Evolutionary conservation across 1,284 basidiomycete genomes (phyloP).

Genomic region (Boletus smithii): DNA sequence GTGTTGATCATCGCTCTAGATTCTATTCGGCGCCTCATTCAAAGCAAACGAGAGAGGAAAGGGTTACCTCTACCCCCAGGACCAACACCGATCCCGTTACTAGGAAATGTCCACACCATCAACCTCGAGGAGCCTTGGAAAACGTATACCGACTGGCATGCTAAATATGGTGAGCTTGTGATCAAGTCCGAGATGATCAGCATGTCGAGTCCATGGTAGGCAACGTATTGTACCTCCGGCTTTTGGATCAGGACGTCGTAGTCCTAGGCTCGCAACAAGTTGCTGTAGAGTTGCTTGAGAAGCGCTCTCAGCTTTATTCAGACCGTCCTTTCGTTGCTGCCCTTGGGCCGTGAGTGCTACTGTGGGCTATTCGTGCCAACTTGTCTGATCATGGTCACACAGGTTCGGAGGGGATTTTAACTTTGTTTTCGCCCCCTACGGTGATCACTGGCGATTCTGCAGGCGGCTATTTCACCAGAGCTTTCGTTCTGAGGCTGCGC

Average conservation of each 20-base stretch:
- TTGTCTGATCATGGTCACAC: too few species aligned
- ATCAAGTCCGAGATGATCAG: neutral
- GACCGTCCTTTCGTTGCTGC: constrained; percentile 14
- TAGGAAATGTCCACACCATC: constrained; percentile 10
- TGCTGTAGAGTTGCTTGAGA: constrained; percentile 14
- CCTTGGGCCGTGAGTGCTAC: constrained; percentile 8
- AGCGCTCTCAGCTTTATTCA: constrained; percentile 13
- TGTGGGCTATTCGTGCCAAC: too few species aligned
- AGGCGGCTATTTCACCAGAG: constrained; percentile 14
- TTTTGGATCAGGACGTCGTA: constrained; percentile 16
- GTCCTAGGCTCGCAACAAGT: constrained; percentile 8
- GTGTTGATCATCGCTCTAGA: constrained; percentile 2
- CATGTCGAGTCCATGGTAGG: neutral
- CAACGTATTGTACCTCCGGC: constrained; percentile 8
- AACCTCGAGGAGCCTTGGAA: constrained; percentile 12
- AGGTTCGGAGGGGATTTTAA: constrained; percentile 6
- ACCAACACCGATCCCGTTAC: constrained; percentile 6
- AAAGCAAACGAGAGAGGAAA: neutral
- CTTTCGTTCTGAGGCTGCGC: constrained; percentile 2
- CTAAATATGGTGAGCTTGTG: constrained; percentile 10
- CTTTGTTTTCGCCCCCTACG: constrained; percentile 9
- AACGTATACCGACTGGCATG: constrained; percentile 16
- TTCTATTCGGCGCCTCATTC: neutral
- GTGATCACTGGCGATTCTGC: constrained; percentile 12
- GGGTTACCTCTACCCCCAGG: constrained; percentile 9